Percentiles rank a stretch among this genome's conserved stretches.
Conservation (phyloP, 495 filamentous ascomycete species). For the Tetracladium setigerum region DNA sequence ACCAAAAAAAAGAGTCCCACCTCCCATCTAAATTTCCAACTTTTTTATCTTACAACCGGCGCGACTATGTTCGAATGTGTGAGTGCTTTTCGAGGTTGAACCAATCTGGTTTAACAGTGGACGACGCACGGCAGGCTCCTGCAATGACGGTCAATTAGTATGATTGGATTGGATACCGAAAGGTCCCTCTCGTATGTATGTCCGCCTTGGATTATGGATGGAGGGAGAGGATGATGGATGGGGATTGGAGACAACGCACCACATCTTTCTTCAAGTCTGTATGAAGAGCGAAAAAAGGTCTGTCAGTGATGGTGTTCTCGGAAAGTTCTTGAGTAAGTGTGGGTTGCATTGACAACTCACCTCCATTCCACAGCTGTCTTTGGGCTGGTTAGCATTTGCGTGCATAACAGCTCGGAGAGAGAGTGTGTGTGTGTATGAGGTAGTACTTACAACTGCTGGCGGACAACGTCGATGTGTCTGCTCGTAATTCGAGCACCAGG, state of each 20-base stretch:
- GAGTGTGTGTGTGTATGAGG: too few species aligned
- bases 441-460: conserved; percentile 13
- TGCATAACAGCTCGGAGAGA: too few species aligned
- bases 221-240: background rate
- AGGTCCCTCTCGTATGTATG: background rate
- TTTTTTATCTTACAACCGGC: too few species aligned
- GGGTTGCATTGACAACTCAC: conserved; percentile 11
- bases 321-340: background rate
- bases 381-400: too few species aligned
- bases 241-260: conserved; percentile 9
- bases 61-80: background rate
- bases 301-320: conserved; percentile 3
- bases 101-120: conserved; percentile 15
- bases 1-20: too few species aligned
- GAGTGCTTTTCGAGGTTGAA: conserved; percentile 1
- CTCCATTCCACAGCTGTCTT: conserved; percentile 18
- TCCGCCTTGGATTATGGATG: too few species aligned
- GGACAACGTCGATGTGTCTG: conserved; percentile 21
- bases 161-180: background rate
- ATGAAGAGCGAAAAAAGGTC: background rate
- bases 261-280: conserved; percentile 22
- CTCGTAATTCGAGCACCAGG: conserved; percentile 22
- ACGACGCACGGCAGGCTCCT: conserved; percentile 21
- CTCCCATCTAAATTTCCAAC: too few species aligned
- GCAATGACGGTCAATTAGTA: background rate